Conservation (phyloP, 2,329 filamentous ascomycete genomes). For the Pseudonectria buxi region DNA sequence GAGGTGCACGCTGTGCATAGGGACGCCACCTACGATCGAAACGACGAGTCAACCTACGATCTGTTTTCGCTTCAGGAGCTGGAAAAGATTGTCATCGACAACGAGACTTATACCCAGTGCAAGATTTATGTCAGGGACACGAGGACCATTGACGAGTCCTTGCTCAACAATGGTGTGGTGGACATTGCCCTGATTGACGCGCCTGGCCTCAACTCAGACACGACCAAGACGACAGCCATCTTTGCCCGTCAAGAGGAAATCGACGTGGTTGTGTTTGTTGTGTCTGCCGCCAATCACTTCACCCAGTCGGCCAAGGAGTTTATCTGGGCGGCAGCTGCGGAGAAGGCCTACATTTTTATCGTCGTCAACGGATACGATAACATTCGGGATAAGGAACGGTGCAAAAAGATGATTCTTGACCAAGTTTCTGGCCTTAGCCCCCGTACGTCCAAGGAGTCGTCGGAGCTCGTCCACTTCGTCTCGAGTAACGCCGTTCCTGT, state of each 20-base stretch:
- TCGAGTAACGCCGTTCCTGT: conserved; percentile 93
- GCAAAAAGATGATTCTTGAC: conserved; percentile 86
- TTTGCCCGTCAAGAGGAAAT: conserved; percentile 98
- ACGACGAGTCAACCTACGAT: conserved; percentile 91
- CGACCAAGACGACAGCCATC: conserved; percentile 92
- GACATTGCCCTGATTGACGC: conserved; percentile 97
- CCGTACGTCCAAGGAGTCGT: conserved; percentile 83
- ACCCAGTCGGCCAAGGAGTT: conserved; percentile 97
- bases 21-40: conserved; percentile 69
- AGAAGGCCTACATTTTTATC: conserved; percentile 98
- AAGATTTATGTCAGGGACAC: conserved; percentile 95
- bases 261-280: conserved; percentile 96
- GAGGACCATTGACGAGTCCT: conserved; percentile 80
- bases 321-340: conserved; percentile 87
- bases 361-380: conserved; percentile 97
- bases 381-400: conserved; percentile 85
- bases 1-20: conserved; percentile 94
- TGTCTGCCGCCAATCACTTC: conserved; percentile 96
- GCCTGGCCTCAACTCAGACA: conserved; percentile 91
- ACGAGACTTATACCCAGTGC: conserved; percentile 83
- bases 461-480: conserved; percentile 93
- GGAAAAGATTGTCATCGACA: conserved; percentile 85
- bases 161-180: conserved; percentile 95
- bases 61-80: conserved; percentile 72
- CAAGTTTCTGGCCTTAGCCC: conserved; percentile 86